Base-by-base conservation (phyloP, 1,284 basidiomycete species). In the Sanghuangporus sanghuang region DNA sequence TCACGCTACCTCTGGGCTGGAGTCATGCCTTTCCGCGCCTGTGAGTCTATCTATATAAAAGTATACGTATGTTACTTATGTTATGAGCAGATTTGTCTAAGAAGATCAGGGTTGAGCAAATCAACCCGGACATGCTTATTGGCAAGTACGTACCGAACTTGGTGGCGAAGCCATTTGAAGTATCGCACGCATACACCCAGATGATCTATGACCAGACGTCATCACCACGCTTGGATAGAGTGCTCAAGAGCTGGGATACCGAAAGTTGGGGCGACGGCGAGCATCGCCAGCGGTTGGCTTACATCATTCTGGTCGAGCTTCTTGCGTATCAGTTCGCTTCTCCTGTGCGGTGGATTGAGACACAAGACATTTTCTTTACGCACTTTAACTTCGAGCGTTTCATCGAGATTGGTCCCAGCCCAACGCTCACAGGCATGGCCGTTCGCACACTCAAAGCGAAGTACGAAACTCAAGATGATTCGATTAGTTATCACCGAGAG, bases 1-100 rank as follows among this genome's bases (percentile, higher is more conserved):
- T 96, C 96, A 8, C 90, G 94, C 69, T 98, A 98, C 79, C 85
- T 99, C 54, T 96, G 96, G 97, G 95, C 95, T 38, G 97, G 96
- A 75, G 97, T 99, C 57, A 86, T 98, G 86, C 95, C 94, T 3
- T 96, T 96, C 90, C 87, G 94, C 68, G 91, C 92, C 55, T 95
- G 91, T 93, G 73, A 76, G 89, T 80, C 40, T 18, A 48, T 44
- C 65, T 49, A 16, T 66, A 38, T 57, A 27, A n/a, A 38, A 73
- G 27, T 46, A n/a, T n/a, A 7, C 16, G 8, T n/a, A 7, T 11
- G 21, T 70, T 67, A 67, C 67, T 14, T 63, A 54, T 23, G n/a
- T 12, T 8, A 38, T 66, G 35, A 65, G 66, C 74, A 93, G 96
- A 98, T 76, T 82, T 99, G 21, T 96, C 95, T 57, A 98, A 98